Base-by-base conservation (phyloP, 1,284 basidiomycete genomes). In the Cutaneotrichosporon sp. region DNA sequence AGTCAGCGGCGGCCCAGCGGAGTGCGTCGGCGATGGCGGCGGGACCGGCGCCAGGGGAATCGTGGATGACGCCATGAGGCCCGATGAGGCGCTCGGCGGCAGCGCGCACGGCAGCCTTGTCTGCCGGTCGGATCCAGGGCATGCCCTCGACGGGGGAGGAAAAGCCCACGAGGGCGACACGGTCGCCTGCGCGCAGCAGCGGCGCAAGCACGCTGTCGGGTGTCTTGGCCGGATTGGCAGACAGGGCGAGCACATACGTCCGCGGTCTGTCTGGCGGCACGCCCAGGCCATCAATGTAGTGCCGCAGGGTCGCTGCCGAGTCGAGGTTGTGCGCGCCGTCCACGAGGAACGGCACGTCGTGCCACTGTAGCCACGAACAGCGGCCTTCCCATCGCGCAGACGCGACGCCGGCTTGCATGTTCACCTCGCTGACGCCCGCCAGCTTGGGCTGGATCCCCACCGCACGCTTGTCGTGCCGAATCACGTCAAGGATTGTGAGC, bases 251-350 rank as follows among this genome's bases (percentile, higher is more conserved):
- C 60, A 96, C 79, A 67, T 84, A 90, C 0, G 84, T 84, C 44
- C 66, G 26, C 67, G 77, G 58, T 72, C 59, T 17, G 48, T 61
- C 15, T 18, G 61, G 15, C 30, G 64, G 54, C 17, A 70, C 53
- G 22, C 69, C 58, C 7, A 86, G 72, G 2, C 77, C 68, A 34
- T 81, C 77, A 52, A 97, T 76, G 70, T 92, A 97, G 5, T 77
- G 68, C 1, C 84, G 79, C 8, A 99, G 81, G 0, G 83, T 83
- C 17, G 70, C 60, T 0, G 90, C 81, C 0, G 91, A 92, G 5
- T 88, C 84, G n/a, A 84, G 77, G 67, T 99, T 99, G 71, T 99
- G 96, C 1, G 96, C 94, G 4, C 96, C 96, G 67, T 99, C 96
- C 2, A 87, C 85, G 8, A 98, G 79, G 5, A 92, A 75, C 14